A percentile compares a stretch with the other conserved stretches of the same genome.
phyloP scores from a whole-genome alignment of 169 alveolate species.

The Plasmodium inui region DNA sequence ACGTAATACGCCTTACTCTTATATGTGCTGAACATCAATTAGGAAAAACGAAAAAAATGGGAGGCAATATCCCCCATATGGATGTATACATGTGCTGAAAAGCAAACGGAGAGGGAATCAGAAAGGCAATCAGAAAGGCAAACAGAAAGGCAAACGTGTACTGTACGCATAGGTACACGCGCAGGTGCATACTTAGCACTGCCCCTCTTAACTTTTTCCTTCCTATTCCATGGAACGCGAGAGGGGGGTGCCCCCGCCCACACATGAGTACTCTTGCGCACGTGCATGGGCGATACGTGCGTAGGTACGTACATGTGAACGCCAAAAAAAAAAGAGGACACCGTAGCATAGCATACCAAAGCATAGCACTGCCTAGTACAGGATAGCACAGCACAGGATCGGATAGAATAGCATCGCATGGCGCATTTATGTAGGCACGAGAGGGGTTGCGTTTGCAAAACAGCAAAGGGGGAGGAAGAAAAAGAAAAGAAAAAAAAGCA shows the following conservation, averaged over 20 bases:
- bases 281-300: background rate
- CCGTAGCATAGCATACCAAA: no score
- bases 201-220: background rate
- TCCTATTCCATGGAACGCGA: background rate
- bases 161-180: background rate
- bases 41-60: background rate
- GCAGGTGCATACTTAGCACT: background rate
- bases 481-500: background rate
- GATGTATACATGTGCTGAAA: background rate
- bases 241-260: background rate
- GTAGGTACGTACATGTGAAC: background rate
- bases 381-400: background rate
- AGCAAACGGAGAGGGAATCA: no score
- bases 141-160: background rate
- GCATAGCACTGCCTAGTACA: no score
- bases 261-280: background rate
- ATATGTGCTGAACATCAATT: background rate
- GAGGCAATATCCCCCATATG: background rate
- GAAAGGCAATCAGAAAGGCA: no score
- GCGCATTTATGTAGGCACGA: background rate
- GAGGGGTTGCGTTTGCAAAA: background rate
- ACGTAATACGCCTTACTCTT: background rate
- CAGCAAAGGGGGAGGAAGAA: background rate
- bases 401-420: background rate
- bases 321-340: background rate